Conservation (phyloP, 441 rosid genomes). For the Gossypium gossypioides region DNA sequence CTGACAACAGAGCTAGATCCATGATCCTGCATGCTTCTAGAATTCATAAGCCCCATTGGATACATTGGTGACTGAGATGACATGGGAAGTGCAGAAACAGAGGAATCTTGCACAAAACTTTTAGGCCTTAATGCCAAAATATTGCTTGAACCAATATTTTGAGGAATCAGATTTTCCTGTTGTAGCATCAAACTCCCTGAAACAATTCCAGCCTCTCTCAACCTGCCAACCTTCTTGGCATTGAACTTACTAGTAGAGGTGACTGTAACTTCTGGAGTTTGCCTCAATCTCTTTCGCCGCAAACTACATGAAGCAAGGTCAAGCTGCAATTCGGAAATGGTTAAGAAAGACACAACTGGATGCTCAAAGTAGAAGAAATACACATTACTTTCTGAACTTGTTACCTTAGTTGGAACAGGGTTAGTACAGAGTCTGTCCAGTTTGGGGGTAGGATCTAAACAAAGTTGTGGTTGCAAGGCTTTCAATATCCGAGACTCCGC, state of each 20-base stretch:
- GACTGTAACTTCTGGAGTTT: slow-evolving; percentile 52
- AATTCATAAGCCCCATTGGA: slow-evolving; percentile 36
- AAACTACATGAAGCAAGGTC: slow-evolving; percentile 48
- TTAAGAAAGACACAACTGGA: slow-evolving; percentile 15
- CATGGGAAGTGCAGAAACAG: slow-evolving; percentile 40
- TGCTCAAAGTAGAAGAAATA: slow-evolving; percentile 10
- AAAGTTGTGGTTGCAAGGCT: slow-evolving; percentile 87
- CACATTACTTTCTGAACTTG: neutral
- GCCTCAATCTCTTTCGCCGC: slow-evolving; percentile 65
- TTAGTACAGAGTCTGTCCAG: slow-evolving; percentile 61
- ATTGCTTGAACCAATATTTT: slow-evolving; percentile 44
- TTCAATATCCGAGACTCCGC: slow-evolving; percentile 85
- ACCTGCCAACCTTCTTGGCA: slow-evolving; percentile 58
- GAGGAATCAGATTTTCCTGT: slow-evolving; percentile 46
- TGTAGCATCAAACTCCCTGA: slow-evolving; percentile 47
- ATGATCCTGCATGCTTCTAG: slow-evolving; percentile 58
- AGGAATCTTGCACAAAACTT: slow-evolving; percentile 44
- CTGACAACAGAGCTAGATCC: slow-evolving; percentile 37
- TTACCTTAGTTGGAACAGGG: slow-evolving; percentile 52
- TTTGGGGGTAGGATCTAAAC: slow-evolving; percentile 82
- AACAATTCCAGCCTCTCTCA: slow-evolving; percentile 39
- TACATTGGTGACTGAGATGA: slow-evolving; percentile 53
- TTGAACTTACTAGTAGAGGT: slow-evolving; percentile 49
- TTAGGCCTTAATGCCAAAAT: slow-evolving; percentile 41
- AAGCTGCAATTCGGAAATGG: slow-evolving; percentile 45